Percentiles rank a stretch among this genome's conserved stretches.
phyloP scores from a whole-genome alignment of 495 filamentous ascomycete genomes.

The Xylaria flabelliformis region DNA sequence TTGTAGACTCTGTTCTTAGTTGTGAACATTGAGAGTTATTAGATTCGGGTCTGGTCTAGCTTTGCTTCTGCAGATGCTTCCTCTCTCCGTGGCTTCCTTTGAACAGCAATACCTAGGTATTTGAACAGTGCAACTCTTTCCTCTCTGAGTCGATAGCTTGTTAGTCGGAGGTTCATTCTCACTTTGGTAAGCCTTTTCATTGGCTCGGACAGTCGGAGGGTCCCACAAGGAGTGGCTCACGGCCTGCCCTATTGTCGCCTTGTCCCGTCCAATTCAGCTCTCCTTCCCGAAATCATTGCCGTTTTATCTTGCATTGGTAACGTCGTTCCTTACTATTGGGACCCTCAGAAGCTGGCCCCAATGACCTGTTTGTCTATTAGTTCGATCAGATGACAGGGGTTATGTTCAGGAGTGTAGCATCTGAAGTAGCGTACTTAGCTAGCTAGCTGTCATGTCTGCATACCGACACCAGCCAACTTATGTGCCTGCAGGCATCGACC shows the following conservation, averaged over 20 bases:
- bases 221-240: constrained; percentile 7
- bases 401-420: not conserved
- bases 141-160: not conserved
- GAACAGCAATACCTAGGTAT: not conserved
- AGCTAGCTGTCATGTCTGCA: constrained; percentile 11
- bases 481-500: constrained; percentile 44
- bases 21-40: not conserved
- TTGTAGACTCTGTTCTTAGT: not conserved
- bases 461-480: not conserved
- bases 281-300: not conserved
- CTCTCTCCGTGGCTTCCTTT: not conserved
- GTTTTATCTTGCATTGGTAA: constrained; percentile 12
- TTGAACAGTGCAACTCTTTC: not conserved
- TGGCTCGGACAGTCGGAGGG: constrained; percentile 27
- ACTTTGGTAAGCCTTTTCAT: not conserved
- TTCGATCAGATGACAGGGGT: constrained; percentile 1
- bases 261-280: not conserved
- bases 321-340: not conserved
- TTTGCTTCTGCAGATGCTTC: too few species aligned
- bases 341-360: not conserved
- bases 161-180: not conserved
- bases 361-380: not conserved
- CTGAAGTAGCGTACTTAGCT: not conserved
- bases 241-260: constrained; percentile 1
- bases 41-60: not conserved